phyloP scores from a whole-genome alignment of 2,329 filamentous ascomycete genomes.

The Colletotrichum orbiculare region DNA sequence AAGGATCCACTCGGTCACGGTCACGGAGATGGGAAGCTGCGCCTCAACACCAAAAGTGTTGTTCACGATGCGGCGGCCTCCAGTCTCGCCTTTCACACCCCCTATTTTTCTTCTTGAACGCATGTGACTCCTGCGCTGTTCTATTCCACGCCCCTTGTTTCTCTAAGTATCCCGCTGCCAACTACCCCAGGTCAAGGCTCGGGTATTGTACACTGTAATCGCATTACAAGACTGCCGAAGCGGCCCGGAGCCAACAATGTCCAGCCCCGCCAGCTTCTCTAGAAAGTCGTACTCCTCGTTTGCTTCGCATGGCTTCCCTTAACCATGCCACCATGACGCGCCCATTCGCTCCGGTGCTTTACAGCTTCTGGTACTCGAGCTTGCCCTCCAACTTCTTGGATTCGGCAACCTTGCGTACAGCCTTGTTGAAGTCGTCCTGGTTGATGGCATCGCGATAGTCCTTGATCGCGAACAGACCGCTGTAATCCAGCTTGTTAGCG shows the following conservation, averaged over 20 bases:
- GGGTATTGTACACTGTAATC: conserved; percentile 37
- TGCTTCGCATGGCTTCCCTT: not conserved
- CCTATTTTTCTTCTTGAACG: too few species aligned
- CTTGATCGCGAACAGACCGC: conserved; percentile 97
- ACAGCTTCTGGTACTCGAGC: conserved; percentile 96
- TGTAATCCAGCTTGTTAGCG: conserved; percentile 51
- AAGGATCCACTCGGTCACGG: not conserved
- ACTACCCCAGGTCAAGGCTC: conserved; percentile 36
- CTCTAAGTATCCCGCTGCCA: conserved; percentile 25
- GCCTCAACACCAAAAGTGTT: not conserved
- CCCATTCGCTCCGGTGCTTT: conserved; percentile 1
- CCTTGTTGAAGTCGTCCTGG: conserved; percentile 99
- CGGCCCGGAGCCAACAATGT: conserved; percentile 13
- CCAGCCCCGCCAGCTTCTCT: conserved; percentile 9
- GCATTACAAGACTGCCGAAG: conserved; percentile 25
- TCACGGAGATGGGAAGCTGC: not conserved
- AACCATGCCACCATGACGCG: conserved; percentile 8
- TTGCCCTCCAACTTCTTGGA: conserved; percentile 99
- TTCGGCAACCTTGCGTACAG: conserved; percentile 96
- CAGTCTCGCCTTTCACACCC: not conserved
- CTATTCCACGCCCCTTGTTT: conserved; percentile 14
- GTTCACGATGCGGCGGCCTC: not conserved
- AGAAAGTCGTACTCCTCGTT: conserved; percentile 2
- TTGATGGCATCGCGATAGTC: conserved; percentile 96
- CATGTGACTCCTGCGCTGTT: not conserved